phyloP scores from a whole-genome alignment of 257 asterid genomes.

The Solanum chilense region DNA sequence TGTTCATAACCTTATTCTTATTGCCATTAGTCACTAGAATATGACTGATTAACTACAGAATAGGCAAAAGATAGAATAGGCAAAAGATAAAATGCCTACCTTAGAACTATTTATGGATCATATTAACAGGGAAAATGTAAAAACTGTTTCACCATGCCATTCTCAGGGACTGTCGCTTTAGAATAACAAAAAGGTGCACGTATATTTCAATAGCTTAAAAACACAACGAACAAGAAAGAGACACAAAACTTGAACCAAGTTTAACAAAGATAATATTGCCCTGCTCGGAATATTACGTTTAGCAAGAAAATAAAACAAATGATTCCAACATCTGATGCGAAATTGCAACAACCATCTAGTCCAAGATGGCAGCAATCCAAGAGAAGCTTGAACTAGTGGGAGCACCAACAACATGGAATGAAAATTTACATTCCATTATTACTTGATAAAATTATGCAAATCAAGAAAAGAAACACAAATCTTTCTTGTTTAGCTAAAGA shows the following conservation, averaged over 20 bases:
- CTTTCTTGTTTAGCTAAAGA: background rate
- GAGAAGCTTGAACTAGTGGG: conserved; percentile 28
- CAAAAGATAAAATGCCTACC: background rate
- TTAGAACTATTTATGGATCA: background rate
- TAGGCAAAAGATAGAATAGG: background rate
- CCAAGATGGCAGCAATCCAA: background rate
- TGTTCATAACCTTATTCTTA: background rate
- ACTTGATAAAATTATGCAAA: background rate
- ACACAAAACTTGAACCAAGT: background rate
- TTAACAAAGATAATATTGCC: background rate
- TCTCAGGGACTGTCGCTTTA: background rate
- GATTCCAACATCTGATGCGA: background rate
- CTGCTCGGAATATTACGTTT: background rate
- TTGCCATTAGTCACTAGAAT: background rate
- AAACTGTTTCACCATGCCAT: background rate
- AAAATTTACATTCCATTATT: background rate
- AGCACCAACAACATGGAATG: conserved; percentile 10
- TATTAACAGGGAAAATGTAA: background rate
- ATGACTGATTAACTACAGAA: background rate
- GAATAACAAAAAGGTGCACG: background rate
- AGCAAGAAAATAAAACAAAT: background rate
- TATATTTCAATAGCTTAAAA: background rate
- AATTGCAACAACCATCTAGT: background rate
- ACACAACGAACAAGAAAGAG: background rate
- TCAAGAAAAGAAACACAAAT: background rate